phyloP scores from a whole-genome alignment of 306 rosid genomes.

The Castanea sativa region DNA sequence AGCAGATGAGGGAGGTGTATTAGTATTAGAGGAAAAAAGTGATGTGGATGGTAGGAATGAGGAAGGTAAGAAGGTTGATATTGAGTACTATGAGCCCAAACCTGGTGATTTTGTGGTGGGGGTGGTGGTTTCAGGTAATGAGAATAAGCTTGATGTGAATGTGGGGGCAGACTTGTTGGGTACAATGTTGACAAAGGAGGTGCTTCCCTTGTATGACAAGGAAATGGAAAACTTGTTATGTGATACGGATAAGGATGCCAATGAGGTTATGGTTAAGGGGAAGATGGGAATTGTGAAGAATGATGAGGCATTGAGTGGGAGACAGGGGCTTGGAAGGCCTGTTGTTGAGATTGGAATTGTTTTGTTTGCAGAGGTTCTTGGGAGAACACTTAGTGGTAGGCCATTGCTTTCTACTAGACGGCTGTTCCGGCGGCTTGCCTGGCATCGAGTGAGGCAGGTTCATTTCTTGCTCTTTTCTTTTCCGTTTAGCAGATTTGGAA shows the following conservation, averaged over 20 bases:
- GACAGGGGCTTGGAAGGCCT: conserved; percentile 54
- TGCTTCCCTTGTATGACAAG: conserved; percentile 81
- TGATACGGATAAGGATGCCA: conserved; percentile 52
- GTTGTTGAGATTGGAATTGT: conserved; percentile 79
- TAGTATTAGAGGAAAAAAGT: conserved; percentile 39
- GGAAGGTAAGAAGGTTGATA: conserved; percentile 45
- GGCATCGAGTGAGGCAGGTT: conserved; percentile 99
- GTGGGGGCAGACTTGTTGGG: conserved; percentile 91
- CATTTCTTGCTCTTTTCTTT: conserved; percentile 50
- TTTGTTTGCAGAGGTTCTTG: conserved; percentile 97
- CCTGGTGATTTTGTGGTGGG: conserved; percentile 92
- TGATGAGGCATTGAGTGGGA: conserved; percentile 61
- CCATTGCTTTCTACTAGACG: conserved; percentile 91
- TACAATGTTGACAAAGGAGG: conserved; percentile 95
- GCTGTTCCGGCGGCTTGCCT: conserved; percentile 72
- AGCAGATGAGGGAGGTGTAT: conserved; percentile 31
- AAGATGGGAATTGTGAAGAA: conserved; percentile 79
- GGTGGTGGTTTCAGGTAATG: conserved; percentile 90
- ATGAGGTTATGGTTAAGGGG: conserved; percentile 58
- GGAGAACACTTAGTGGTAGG: conserved; percentile 88
- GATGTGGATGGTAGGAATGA: conserved; percentile 27
- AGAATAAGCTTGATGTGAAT: conserved; percentile 80
- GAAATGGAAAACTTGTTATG: conserved; percentile 81
- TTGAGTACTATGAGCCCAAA: conserved; percentile 91
- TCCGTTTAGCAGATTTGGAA: conserved; percentile 20